Evolutionary conservation across 2,329 filamentous ascomycete genomes (phyloP), one percentile per base, ranked within the genome.

Genomic region (Lachnellula suecica): DNA sequence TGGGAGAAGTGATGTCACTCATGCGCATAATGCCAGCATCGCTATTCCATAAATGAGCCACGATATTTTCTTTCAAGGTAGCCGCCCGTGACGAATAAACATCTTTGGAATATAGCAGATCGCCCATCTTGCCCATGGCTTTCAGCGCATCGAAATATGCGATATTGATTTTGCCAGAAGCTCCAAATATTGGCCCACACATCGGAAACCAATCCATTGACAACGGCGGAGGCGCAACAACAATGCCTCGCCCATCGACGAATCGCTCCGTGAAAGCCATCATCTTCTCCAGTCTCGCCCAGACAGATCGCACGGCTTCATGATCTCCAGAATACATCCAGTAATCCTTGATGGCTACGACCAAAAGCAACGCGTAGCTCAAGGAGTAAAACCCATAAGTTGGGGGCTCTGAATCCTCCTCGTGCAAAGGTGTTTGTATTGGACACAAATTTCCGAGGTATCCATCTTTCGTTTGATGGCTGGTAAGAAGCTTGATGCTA

Each of bases 371-470:
- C 2, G 59, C 54, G 35, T 60, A 62, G 35, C 58, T 62, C 15
- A 62, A 51, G 5, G 59, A 60, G 40, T 60, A 62, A 25, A 62
- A 62, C 9, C 52, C 53, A 11, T 59, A 57, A 8, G 58, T 60
- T 44, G 58, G 59, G 29, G 59, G 58, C 23, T 60, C 56, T 2
- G 27, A 34, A 2, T 37, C 11, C 25, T 50, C 55, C 34, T 48
- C 46, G 24, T 58, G 49, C 6, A 54, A 22, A 13, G 52, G 59
- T 20, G 58, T 52, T 43, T 62, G 58, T 5, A 60, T 56, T 7
- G 58, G 59, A 47, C 48, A 52, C 23, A 62, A 35, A 38, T 60
- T 62, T 11, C 59, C 59, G 3, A 62, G 34, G 46, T 62, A 60
- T 34, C 58, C 59, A 10, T 51, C 51, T 19, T 23, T 31, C 2